Evolutionary conservation across 306 rosid species (phyloP).

Genomic region (Macrotyloma uniflorum): DNA sequence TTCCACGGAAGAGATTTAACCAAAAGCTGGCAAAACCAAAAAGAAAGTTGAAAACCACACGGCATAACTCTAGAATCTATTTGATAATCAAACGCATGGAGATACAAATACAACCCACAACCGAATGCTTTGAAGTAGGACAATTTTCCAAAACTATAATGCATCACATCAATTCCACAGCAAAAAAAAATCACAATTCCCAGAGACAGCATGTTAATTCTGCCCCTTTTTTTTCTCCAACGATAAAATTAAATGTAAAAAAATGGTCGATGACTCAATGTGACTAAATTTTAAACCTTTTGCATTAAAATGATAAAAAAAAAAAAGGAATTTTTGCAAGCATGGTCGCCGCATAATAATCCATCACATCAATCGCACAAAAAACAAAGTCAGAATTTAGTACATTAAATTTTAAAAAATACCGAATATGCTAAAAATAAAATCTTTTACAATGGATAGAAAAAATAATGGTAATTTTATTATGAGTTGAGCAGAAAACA

Average conservation of each 20-base stretch:
- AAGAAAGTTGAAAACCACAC: constrained; percentile 47
- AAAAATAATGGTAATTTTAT: neutral
- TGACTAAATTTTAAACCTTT: neutral
- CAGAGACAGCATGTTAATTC: neutral
- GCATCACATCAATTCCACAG: constrained; percentile 15
- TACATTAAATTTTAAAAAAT: neutral
- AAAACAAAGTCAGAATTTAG: constrained; percentile 18
- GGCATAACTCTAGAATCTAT: constrained; percentile 20
- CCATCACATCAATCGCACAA: constrained; percentile 22
- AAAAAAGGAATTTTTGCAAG: neutral
- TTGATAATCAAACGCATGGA: neutral
- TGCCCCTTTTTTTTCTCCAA: neutral
- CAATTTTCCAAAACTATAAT: constrained; percentile 29
- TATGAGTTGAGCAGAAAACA: neutral
- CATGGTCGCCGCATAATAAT: constrained; percentile 15
- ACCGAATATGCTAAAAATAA: constrained; percentile 9
- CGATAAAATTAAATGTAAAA: neutral
- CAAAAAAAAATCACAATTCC: constrained; percentile 29
- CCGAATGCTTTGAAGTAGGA: neutral
- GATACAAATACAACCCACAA: neutral
- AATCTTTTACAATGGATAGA: neutral
- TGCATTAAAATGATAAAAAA: neutral
- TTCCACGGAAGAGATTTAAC: constrained; percentile 33
- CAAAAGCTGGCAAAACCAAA: constrained; percentile 37
- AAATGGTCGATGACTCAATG: neutral